phyloP scores from a whole-genome alignment of 129 eudicot genomes.

The Flaveria trinervia region DNA sequence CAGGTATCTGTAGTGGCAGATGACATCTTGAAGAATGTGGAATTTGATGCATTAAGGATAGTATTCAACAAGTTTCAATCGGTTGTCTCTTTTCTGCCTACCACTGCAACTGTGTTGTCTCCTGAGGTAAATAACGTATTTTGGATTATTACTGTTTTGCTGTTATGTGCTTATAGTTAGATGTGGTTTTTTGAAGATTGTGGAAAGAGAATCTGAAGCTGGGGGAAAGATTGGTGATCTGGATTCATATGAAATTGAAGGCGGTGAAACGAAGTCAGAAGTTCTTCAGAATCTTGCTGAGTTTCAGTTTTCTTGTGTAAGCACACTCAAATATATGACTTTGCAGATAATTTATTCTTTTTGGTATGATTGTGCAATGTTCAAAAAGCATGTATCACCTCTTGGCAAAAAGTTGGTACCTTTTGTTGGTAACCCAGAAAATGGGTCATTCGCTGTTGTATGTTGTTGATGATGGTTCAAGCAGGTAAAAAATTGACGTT shows the following conservation, averaged over 20 bases:
- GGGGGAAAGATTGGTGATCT: constrained; percentile 86
- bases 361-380: not conserved
- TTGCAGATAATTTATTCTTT: not conserved
- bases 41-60: constrained; percentile 87
- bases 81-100: constrained; percentile 81
- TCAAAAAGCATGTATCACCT: not conserved
- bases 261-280: constrained; percentile 92
- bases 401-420: not conserved
- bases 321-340: constrained; percentile 7
- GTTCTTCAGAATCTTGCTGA: constrained; percentile 88
- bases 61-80: constrained; percentile 92
- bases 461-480: not conserved
- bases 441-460: not conserved
- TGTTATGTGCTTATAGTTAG: constrained; percentile 1
- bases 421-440: too few species aligned
- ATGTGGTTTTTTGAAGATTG: constrained; percentile 47
- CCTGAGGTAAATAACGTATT: constrained; percentile 65
- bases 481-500: not conserved
- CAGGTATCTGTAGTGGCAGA: constrained; percentile 95
- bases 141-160: not conserved
- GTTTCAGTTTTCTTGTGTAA: constrained; percentile 90
- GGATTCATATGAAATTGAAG: constrained; percentile 93
- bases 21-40: constrained; percentile 90
- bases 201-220: constrained; percentile 92
- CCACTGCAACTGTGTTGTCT: constrained; percentile 79